Base-by-base conservation (phyloP, 2,329 filamentous ascomycete species). In the Hypoxylon sp. region DNA sequence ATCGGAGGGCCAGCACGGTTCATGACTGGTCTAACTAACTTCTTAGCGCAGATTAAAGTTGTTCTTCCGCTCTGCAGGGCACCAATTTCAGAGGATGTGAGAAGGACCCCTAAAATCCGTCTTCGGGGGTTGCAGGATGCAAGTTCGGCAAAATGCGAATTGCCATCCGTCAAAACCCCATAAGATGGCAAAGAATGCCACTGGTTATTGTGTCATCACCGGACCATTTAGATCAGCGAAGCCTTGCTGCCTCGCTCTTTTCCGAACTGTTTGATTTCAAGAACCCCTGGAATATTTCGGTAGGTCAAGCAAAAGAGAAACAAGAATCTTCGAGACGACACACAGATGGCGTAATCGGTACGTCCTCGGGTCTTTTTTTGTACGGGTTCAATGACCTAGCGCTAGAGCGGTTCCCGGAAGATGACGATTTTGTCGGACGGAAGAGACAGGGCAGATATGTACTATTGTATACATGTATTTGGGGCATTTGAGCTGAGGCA, bases 301-400 rank as follows among this genome's bases (percentile, higher is more conserved):
- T 44, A 52, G 60, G 24, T 47, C 22, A 39, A 47, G 11, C 22
- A 51, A 31, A 31, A 48, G 29, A 39, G 53, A 60, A 63, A 39
- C 59, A 60, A 63, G 50, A 59, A 68, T 64, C 52, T 63, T 67
- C 53, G 50, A 70, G 47, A 62, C 35, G 66, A 67, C 29, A 63
- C 19, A 39, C 24, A 39, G 54, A 71, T 71, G 66, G 66, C 66
- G 69, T 71, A 71, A 71, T 71, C 66, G 63, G 66, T 65, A 69
- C 46, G 60, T 61, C 22, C 66, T 71, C 66, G 68, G 68, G 46
- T 69, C 66, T 66, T 69, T 64, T 67, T 22, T 22, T 59, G 6
- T 31, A 39, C 42, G 66, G 66, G 66, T 71, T 71, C 62, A 64
- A 63, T 61, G 62, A 52, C 61, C 44, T 54, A 46, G 54, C 54